Conservation (phyloP, 176 grass and related monocot species). For the Oryza glaberrima region DNA sequence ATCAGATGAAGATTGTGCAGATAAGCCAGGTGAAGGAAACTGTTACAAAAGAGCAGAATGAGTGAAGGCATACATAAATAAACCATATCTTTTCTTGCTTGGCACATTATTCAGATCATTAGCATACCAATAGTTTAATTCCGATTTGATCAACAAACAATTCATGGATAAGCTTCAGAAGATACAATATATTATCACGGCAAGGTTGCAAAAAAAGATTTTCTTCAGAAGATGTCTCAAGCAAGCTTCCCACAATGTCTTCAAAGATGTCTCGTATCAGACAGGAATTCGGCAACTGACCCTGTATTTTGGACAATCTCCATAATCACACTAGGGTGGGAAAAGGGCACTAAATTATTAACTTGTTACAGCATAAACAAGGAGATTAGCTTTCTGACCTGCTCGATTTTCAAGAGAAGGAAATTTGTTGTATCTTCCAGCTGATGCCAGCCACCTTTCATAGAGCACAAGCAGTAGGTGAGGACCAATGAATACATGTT, state of each 20-base stretch:
- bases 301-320: conserved; percentile 53
- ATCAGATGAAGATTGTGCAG: conserved; percentile 57
- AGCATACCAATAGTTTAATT: conserved; percentile 78
- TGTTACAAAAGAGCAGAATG: conserved; percentile 39
- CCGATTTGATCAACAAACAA: conserved; percentile 74
- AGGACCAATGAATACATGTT: conserved; percentile 85
- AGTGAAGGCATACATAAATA: conserved; percentile 25
- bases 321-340: conserved; percentile 6
- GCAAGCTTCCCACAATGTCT: conserved; percentile 78
- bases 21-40: conserved; percentile 52
- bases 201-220: conserved; percentile 88
- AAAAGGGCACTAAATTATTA: conserved; percentile 4
- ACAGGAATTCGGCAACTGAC: conserved; percentile 54
- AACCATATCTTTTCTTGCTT: conserved; percentile 16
- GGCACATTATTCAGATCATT: conserved; percentile 38
- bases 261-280: conserved; percentile 85
- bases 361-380: conserved; percentile 28
- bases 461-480: conserved; percentile 77
- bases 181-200: conserved; percentile 89
- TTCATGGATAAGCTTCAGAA: conserved; percentile 89
- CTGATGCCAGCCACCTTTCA: conserved; percentile 96
- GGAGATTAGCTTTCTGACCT: conserved; percentile 41
- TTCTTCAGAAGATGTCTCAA: conserved; percentile 74
- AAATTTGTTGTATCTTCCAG: conserved; percentile 91
- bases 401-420: conserved; percentile 71